These are phyloP conservation scores for Galeopsis tetrahit DNA, from an alignment of 257 asterid genomes.

Conservation along the genomic window DNA sequence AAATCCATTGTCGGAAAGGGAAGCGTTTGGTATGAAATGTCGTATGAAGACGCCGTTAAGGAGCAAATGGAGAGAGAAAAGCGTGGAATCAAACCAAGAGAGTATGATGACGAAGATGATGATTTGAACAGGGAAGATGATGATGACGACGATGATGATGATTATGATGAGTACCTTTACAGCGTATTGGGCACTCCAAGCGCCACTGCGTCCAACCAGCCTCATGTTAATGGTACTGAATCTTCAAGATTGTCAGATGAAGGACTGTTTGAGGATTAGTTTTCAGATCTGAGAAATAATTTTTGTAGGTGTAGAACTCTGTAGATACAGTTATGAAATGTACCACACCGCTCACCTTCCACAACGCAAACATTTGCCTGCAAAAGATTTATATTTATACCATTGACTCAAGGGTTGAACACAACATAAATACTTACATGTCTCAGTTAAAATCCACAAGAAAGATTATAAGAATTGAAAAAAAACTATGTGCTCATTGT, in stretches of 20 bases:
- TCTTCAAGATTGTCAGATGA: constrained; percentile 77
- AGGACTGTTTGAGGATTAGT: constrained; percentile 78
- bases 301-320: constrained; percentile 37
- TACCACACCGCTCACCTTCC: no score
- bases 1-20: constrained; percentile 91
- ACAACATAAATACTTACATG: no score
- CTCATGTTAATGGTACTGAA: constrained; percentile 92
- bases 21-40: constrained; percentile 88
- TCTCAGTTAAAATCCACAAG: no score
- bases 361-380: no score
- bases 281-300: constrained; percentile 19
- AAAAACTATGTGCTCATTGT: no score
- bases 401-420: no score
- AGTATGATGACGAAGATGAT: constrained; percentile 52
- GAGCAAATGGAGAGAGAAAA: constrained; percentile 70
- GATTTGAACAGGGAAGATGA: constrained; percentile 38
- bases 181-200: constrained; percentile 70
- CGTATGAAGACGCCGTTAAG: constrained; percentile 85
- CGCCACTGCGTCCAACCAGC: constrained; percentile 53
- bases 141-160: constrained; percentile 50
- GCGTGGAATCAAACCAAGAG: constrained; percentile 55
- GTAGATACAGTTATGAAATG: background rate
- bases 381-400: no score
- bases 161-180: constrained; percentile 65
- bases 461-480: no score